Base-by-base conservation (phyloP, 2,329 filamentous ascomycete genomes). In the Leptographium wingfieldii region DNA sequence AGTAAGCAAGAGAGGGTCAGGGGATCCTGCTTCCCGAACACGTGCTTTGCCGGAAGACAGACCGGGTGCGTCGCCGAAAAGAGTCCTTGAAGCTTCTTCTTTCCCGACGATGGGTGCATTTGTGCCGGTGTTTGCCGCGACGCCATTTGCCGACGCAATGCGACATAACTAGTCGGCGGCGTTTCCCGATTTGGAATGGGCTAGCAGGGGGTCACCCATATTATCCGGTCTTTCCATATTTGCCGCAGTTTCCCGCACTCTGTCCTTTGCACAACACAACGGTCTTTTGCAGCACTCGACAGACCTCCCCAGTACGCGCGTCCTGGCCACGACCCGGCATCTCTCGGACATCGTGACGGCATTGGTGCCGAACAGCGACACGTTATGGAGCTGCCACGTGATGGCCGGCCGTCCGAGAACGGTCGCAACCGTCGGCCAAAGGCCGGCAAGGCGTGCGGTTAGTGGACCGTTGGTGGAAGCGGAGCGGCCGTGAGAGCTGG, bases 381-480 rank as follows among this genome's bases (percentile, higher is more conserved):
- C 16, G 48, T 51, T 51, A 51, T 51, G 48, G 48, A 51, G 48
- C 48, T 25, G 22, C 48, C 48, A 51, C 49, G 49, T 52, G 49
- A 5, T n/a, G 25, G 48, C 9, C 48, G 48, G 48, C 22, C 25
- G 48, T 2, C 22, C 25, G 48, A 53, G 51, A 53, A 29, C 12
- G 51, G 27, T 7, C 27, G 31, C 19, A 48, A 19, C 27, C 55
- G 12, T 25, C 51, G 48, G 38, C 58, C 56, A 19, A 64, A 64
- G 48, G 63, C 61, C 25, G 43, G 58, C 19, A 60, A 63, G 29
- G 63, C 63, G 3, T 64, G 63, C 31, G 57, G 62, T 63, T 5
- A 10, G 61, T 63, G 48, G 31, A 19, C 7, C 43, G 1, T 14
- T 43, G 14, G 22, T 31, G 31, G 3, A 19, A 46, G 6, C 43